Base-by-base conservation (phyloP, 2,329 filamentous ascomycete genomes). In the Penicillium brasilianum region DNA sequence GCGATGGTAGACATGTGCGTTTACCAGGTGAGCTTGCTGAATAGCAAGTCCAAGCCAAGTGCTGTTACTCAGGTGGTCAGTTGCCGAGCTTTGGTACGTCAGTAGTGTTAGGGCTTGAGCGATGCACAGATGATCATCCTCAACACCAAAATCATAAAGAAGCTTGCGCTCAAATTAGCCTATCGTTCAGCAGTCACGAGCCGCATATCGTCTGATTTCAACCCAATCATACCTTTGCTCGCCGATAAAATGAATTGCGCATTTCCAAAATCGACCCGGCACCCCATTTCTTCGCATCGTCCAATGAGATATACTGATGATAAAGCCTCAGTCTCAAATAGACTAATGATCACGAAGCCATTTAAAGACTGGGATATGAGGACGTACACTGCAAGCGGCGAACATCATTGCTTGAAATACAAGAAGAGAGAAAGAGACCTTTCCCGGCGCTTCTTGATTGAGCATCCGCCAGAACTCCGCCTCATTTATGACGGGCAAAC, bases 321-420 rank as follows among this genome's bases (percentile, higher is more conserved):
- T 9, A 20, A 41, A 37, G n/a, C 6, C 13, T 37, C 18, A 28
- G 34, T 53, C 11, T 28, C 22, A 41, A 16, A 41, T 14, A 9
- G 34, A 3, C 16, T 18, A 10, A 22, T n/a, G 8, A 25, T 4
- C 1, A 20, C 16, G 2, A 9, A 11, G 3, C 1, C 7, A 4
- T 11, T 48, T 7, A 13, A 28, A 7, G 3, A 8, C 44, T 16
- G 10, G 22, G 44, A 43, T 30, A 11, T 30, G 14, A 16, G 9
- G 3, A 41, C 50, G 25, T 53, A 53, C 50, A 53, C 50, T 53
- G 50, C 50, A 53, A 41, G 50, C 50, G 16, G 50, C 50, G 14
- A 53, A 53, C 16, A 41, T 41, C 50, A 53, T 53, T 25, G 50
- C 50, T 36, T 53, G 50, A 18, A 53, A 53, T 20, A 53, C 50